Evolutionary conservation across 129 eudicot species (phyloP).

Genomic region (Flaveria linearis): DNA sequence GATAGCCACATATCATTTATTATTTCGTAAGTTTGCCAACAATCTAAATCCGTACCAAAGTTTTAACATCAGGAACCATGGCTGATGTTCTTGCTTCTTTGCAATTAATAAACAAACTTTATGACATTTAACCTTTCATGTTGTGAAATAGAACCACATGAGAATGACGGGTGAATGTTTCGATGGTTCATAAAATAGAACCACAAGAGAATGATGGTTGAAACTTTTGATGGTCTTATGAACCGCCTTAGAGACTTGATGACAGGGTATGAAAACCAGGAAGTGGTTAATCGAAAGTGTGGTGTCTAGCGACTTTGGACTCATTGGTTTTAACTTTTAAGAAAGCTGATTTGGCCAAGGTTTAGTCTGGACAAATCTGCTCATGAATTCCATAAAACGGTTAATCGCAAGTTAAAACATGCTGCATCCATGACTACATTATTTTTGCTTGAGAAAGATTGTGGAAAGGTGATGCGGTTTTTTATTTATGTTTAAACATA

Average conservation of each 20-base stretch:
- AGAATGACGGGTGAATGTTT: background rate
- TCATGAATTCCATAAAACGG: too few relatives aligned
- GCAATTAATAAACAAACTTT: background rate
- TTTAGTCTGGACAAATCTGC: too few relatives aligned
- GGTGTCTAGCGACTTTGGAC: background rate
- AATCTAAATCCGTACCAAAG: too few relatives aligned
- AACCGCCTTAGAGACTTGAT: conserved; percentile 14
- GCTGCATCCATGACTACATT: too few relatives aligned
- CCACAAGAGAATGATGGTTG: background rate
- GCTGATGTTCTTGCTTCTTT: background rate
- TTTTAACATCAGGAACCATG: background rate
- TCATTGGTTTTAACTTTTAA: too few relatives aligned
- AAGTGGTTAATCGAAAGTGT: conserved; percentile 15
- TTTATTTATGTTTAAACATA: too few relatives aligned
- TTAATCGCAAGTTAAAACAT: too few relatives aligned
- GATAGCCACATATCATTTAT: too few relatives aligned
- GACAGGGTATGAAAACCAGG: conserved; percentile 21
- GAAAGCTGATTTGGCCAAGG: too few relatives aligned
- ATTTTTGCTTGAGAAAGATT: too few relatives aligned
- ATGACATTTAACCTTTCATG: background rate
- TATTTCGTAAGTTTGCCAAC: too few relatives aligned
- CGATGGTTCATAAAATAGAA: background rate
- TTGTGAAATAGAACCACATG: background rate
- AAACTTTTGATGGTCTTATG: conserved; percentile 2
- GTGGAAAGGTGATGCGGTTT: too few relatives aligned